Evolutionary conservation across 768 basidiomycete genomes (phyloP), one percentile per base, ranked within the genome.

Genomic region (Rubroboletus pulcherrimus): DNA sequence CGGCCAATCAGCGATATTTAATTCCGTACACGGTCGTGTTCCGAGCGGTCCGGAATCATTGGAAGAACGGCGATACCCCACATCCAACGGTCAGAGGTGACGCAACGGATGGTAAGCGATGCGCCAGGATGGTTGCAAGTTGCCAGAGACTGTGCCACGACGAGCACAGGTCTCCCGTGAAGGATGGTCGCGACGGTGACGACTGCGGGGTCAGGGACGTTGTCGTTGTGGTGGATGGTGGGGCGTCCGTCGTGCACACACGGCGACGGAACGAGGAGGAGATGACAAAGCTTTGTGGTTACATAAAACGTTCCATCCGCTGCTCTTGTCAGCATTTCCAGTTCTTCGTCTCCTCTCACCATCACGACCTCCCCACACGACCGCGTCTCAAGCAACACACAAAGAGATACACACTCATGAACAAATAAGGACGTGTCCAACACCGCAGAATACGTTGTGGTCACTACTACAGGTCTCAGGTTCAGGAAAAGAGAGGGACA

Each of bases 211-310:
- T 31, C 21, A 0, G 3, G 26, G 35, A 49, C 10, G 17, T 33
- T 8, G 6, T 12, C 48, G 35, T 45, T 38, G 38, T 14, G 5
- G 49, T 12, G n/a, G 49, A 49, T 14, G 46, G 14, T n/a, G 21
- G 21, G 42, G 24, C 15, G 35, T 15, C 41, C 17, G 14, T 34
- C 6, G 33, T 34, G 21, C 46, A 47, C 30, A 14, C 14, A 47
- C 30, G 21, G 21, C 21, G 45, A 49, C 24, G 35, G 49, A 30
- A 31, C 19, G 38, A 35, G 51, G 47, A 62, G 57, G 54, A 54
- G 69, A 70, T 70, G 69, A 70, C 69, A 70, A 70, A 70, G 69
- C 69, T 57, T 60, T 40, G 53, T 66, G 69, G 69, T 70, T 70
- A 70, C 69, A 70, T 70, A 70, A 70, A 70, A 65, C 49, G 70